Evolutionary conservation across 345 rosid genomes (phyloP), one percentile per base, ranked within the genome.

Genomic region (Cardamine occulta): DNA sequence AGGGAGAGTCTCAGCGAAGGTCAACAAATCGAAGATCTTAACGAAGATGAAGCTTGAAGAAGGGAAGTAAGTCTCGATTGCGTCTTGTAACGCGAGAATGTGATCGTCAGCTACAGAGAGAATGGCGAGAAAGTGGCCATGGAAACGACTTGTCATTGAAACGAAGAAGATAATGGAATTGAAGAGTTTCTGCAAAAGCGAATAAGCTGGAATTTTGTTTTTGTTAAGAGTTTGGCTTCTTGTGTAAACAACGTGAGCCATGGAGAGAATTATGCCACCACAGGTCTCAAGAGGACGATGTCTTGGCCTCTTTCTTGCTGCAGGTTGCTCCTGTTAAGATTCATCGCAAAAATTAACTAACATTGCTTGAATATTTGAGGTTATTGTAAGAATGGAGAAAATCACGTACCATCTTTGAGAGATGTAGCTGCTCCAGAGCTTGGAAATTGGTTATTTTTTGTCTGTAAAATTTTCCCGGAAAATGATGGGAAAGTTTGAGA

Each of bases 241-340:
- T 52, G 10, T 63, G 78, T 73, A 88, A 11, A 81, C 77, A 47
- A 78, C 80, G 3, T 68, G 77, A 35, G 73, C 73, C n/a, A 79
- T 82, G 31, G 76, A 72, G 6, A 85, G 49, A 39, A 83, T 60
- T 3, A 82, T 82, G 55, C 68, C 78, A 26, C 80, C 83, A 66
- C 85, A 84, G 1, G 95, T 84, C 57, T 86, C 86, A 80, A 94
- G 78, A 17, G 92, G 97, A 17, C 84, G 86, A 12, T 80, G 82
- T 60, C 88, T 63, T 18, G 68, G 49, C 8, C 28, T 52, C 24
- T 2, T 73, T 61, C 29, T 78, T 13, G 68, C 32, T 18, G 68
- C 32, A n/a, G 60, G 24, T 65, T 73, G 63, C 32, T 71, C 81
- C 86, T 82, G 81, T 18, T 12, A 44, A 53, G 47, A 35, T 26